phyloP scores from a whole-genome alignment of 805 yeast genomes.

The Candida adriatica region DNA sequence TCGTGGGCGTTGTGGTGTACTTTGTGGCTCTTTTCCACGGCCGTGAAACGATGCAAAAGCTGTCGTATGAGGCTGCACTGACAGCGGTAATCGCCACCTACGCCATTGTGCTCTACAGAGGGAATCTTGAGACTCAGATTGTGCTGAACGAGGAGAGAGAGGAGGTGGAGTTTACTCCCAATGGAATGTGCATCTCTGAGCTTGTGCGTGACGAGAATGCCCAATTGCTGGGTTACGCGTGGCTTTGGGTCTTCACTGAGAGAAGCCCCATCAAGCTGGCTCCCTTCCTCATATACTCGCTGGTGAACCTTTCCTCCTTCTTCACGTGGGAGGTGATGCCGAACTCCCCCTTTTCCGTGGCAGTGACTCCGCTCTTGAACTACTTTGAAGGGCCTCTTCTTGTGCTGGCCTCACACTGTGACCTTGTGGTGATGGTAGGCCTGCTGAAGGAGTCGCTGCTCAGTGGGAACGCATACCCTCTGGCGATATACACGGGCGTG shows the following conservation, averaged over 20 bases:
- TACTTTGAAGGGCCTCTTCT: conserved; percentile 33
- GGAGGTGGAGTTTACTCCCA: conserved; percentile 9
- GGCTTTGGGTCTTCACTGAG: conserved; percentile 32
- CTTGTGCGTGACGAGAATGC: conserved; percentile 35
- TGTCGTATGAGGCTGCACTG: conserved; percentile 14
- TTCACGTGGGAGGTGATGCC: conserved; percentile 30
- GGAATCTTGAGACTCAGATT: conserved; percentile 14
- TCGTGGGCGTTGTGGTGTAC: conserved; percentile 13
- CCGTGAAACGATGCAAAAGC: background rate
- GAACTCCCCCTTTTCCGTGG: conserved; percentile 24
- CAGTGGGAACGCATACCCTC: conserved; percentile 24
- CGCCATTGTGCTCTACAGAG: conserved; percentile 20
- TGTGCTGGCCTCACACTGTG: conserved; percentile 32
- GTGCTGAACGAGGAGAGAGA: conserved; percentile 11
- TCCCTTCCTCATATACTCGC: conserved; percentile 36
- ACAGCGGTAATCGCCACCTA: conserved; percentile 19
- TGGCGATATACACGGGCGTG: conserved; percentile 28
- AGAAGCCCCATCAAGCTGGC: conserved; percentile 28
- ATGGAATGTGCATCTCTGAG: conserved; percentile 26
- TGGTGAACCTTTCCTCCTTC: conserved; percentile 31
- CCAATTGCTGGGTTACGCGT: conserved; percentile 30
- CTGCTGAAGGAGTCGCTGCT: conserved; percentile 25
- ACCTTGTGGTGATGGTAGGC: conserved; percentile 26
- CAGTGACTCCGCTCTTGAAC: conserved; percentile 30
- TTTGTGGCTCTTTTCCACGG: conserved; percentile 3